A percentile compares a stretch with the other conserved stretches of the same genome.
Conservation (phyloP, 208 protist genomes). For the Crithidia sp. region DNA sequence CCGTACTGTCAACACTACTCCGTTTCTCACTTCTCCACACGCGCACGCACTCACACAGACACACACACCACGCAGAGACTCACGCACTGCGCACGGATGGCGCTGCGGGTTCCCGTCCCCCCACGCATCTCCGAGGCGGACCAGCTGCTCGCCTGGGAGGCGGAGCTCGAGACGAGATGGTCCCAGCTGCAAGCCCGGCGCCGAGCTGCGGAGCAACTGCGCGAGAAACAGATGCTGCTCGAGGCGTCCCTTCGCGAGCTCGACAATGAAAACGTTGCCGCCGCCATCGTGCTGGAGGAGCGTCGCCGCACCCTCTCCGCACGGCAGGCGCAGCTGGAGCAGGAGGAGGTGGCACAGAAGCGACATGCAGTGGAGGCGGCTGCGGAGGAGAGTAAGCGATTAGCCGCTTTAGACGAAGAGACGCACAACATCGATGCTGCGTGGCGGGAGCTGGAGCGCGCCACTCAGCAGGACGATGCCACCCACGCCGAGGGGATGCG, state of each 20-base stretch:
- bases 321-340: slow-evolving; percentile 31
- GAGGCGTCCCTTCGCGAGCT: slow-evolving; percentile 51
- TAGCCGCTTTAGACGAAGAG: slow-evolving; percentile 11
- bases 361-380: background rate
- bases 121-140: slow-evolving; percentile 15
- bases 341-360: slow-evolving; percentile 22
- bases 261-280: slow-evolving; percentile 41
- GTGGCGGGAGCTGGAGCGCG: slow-evolving; percentile 23
- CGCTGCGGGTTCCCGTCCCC: slow-evolving; percentile 6
- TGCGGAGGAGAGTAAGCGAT: background rate
- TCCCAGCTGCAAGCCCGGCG: slow-evolving; percentile 19
- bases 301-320: slow-evolving; percentile 26
- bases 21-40: too few relatives aligned
- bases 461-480: slow-evolving; percentile 29
- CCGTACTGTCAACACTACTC: too few relatives aligned
- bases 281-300: slow-evolving; percentile 17
- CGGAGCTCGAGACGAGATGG: slow-evolving; percentile 13
- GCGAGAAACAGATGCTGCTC: slow-evolving; percentile 22
- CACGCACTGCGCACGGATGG: background rate
- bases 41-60: background rate
- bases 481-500: slow-evolving; percentile 34
- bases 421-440: slow-evolving; percentile 12
- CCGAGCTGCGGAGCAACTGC: slow-evolving; percentile 1
- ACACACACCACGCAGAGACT: background rate
- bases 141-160: slow-evolving; percentile 26